These are phyloP conservation scores for Solanum hybrid DNA, from an alignment of 305 asterid genomes.

Conservation along the genomic window DNA sequence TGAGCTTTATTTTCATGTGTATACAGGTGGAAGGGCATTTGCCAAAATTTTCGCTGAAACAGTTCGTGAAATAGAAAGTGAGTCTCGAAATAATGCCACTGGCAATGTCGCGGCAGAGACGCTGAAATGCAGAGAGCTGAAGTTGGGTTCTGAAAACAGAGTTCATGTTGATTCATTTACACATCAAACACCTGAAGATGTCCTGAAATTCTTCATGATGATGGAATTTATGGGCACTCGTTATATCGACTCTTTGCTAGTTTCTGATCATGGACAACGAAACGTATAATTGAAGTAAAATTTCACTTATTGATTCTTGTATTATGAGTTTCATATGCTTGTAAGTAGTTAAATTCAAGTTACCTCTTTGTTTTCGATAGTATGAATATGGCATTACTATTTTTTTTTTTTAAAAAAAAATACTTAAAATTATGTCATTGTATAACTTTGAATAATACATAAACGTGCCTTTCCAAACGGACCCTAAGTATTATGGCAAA, in stretches of 20 bases:
- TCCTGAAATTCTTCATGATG: slow-evolving; percentile 28
- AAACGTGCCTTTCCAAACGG: neutral
- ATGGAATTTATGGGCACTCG: slow-evolving; percentile 21
- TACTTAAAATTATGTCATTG: neutral
- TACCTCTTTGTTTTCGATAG: neutral
- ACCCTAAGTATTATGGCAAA: neutral
- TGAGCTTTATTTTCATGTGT: neutral
- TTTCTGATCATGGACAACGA: neutral
- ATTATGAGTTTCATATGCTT: no score
- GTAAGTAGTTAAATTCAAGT: neutral
- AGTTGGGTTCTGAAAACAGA: neutral
- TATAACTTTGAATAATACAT: no score
- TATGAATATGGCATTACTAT: neutral
- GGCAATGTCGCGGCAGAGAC: slow-evolving; percentile 2
- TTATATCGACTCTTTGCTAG: slow-evolving; percentile 17
- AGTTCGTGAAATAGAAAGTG: slow-evolving; percentile 21
- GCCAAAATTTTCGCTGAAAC: slow-evolving; percentile 20
- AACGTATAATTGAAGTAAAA: neutral
- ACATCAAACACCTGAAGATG: slow-evolving; percentile 25
- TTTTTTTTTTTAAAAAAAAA: neutral
- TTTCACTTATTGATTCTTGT: neutral
- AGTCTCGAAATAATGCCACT: slow-evolving; percentile 8
- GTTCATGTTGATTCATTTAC: neutral
- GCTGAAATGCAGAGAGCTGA: neutral
- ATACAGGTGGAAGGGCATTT: neutral